Base-by-base conservation (phyloP, 768 basidiomycete genomes). In the Amanita jacksonii region DNA sequence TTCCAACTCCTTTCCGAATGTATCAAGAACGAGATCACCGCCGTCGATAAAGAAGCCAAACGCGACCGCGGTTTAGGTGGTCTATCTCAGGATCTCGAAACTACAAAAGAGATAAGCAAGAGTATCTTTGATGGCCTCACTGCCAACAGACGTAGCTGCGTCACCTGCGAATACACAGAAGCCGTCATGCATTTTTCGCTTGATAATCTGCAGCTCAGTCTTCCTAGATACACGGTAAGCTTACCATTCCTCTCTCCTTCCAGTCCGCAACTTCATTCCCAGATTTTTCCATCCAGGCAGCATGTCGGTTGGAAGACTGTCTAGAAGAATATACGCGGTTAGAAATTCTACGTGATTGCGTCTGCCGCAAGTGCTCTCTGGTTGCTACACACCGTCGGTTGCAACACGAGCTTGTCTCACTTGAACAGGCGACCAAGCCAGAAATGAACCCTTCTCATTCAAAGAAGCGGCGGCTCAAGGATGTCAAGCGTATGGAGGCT, bases 1-100 rank as follows among this genome's bases (percentile, higher is more conserved):
- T 97, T 96, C 65, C 84, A 94, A 53, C 79, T 97, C 24, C 68
- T 97, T 7, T 85, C 91, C 1, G 91, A 93, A 59, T 85, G 81
- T 41, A 72, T 97, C 52, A 89, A 89, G 63, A 82, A 81, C 49
- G 94, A 98, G 59, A 71, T 80, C n/a, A 57, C 65, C 2, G 74
- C 81, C 1, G 74, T 96, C 1, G 79, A 82, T 44, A 73, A 71
- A 35, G 89, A 93, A 57, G 74, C 76, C 2, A 66, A 70, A 34
- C 69, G 79, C 32, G 81, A 89, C 56, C 72, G 79, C 38, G 87
- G 89, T 5, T 64, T 91, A 12, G 81, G 79, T 16, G 81, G 68
- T 8, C 57, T 83, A 9, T 65, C 65, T 19, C 42, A 46, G 12
- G 13, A 39, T 8, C 32, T 36, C 4, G 56, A 49, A 32, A 42